Percentiles rank a stretch among this genome's conserved stretches.
Evolutionary conservation across 176 grass and related monocot genomes (phyloP).

Genomic region (Alopecurus myosuroides): DNA sequence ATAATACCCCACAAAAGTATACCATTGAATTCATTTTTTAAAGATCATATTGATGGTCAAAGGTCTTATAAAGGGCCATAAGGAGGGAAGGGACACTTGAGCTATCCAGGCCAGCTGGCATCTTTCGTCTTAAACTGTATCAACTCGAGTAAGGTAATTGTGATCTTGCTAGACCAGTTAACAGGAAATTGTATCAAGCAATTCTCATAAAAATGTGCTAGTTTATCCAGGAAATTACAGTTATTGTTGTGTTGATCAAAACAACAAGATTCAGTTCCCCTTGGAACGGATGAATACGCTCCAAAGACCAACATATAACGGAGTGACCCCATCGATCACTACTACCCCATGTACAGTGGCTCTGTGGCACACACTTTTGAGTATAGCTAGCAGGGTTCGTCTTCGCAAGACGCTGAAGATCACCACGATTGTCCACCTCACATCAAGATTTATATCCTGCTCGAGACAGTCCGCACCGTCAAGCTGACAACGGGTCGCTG

Average conservation of each 20-base stretch:
- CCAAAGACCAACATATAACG: conserved; percentile 20
- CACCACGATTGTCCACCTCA: not conserved
- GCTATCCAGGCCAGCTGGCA: conserved; percentile 48
- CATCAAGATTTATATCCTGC: conserved; percentile 21
- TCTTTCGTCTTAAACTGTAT: conserved; percentile 68
- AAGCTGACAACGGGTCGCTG: conserved; percentile 52
- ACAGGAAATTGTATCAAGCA: not conserved
- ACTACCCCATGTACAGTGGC: conserved; percentile 75
- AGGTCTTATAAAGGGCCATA: no score
- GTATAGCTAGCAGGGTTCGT: conserved; percentile 30
- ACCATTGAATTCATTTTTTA: no score
- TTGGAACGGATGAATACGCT: not conserved
- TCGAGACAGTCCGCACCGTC: conserved; percentile 49
- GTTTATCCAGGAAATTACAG: not conserved
- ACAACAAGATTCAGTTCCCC: not conserved
- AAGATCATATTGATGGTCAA: no score
- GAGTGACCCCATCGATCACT: conserved; percentile 61
- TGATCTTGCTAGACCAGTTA: conserved; percentile 7
- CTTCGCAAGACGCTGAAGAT: conserved; percentile 36
- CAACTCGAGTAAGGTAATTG: conserved; percentile 63
- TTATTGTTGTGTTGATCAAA: not conserved
- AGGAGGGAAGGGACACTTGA: no score
- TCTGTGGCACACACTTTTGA: conserved; percentile 60
- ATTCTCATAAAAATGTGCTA: not conserved
- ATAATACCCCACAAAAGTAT: no score